phyloP scores from a whole-genome alignment of 352 stramenopile genomes.

The Phytophthora chlamydospora region DNA sequence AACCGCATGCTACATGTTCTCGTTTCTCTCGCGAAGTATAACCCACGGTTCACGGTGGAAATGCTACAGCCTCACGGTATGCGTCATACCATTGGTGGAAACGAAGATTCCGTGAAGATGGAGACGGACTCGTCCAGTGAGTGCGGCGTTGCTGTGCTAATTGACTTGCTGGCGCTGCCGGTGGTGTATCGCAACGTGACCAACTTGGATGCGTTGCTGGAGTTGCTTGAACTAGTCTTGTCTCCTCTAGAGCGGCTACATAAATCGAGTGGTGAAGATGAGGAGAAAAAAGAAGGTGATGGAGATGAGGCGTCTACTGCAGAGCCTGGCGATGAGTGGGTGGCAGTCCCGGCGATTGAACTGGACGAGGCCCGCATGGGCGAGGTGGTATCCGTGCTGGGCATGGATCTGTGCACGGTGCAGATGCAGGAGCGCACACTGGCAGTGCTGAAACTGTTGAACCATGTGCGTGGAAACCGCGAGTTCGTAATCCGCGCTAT shows the following conservation, averaged over 20 bases:
- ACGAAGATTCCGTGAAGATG: slow-evolving; percentile 22
- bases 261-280: slow-evolving; percentile 48
- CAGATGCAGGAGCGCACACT: slow-evolving; percentile 88
- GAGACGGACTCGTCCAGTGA: slow-evolving; percentile 23
- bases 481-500: slow-evolving; percentile 70
- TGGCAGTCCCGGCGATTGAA: slow-evolving; percentile 66
- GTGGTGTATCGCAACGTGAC: slow-evolving; percentile 89
- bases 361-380: slow-evolving; percentile 61
- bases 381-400: slow-evolving; percentile 71
- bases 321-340: slow-evolving; percentile 59
- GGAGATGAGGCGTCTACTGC: slow-evolving; percentile 15
- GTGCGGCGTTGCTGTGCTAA: slow-evolving; percentile 66
- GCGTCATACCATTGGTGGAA: slow-evolving; percentile 32
- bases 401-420: slow-evolving; percentile 78
- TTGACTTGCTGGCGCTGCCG: slow-evolving; percentile 90
- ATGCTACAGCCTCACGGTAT: slow-evolving; percentile 79
- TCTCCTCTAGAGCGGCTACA: slow-evolving; percentile 85
- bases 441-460: slow-evolving; percentile 79
- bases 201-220: slow-evolving; percentile 93
- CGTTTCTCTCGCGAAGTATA: slow-evolving; percentile 91
- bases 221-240: slow-evolving; percentile 91
- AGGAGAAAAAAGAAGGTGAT: slow-evolving; percentile 55
- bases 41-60: slow-evolving; percentile 89
- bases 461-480: slow-evolving; percentile 66
- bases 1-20: slow-evolving; percentile 90